Conservation (phyloP, 2,329 filamentous ascomycete genomes). For the Pseudogymnoascus sp. region DNA sequence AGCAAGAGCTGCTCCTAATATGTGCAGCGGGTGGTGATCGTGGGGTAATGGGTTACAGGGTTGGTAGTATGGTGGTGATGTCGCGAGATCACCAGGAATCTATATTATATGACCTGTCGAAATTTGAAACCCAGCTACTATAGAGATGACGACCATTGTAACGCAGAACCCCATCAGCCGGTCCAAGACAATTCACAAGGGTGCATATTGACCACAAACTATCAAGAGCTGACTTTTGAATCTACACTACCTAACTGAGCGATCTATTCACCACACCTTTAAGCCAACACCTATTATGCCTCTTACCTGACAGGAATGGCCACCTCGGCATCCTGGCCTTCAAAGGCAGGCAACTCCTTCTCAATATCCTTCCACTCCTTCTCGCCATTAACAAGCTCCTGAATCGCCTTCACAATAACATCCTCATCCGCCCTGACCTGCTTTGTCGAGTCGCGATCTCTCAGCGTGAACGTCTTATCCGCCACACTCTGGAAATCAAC, state of each 20-base stretch:
- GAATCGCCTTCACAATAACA: slow-evolving; percentile 67
- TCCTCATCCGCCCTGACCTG: slow-evolving; percentile 81
- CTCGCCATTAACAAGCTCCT: slow-evolving; percentile 37
- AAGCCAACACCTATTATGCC: neutral
- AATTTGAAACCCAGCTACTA: neutral
- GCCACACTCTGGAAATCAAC: slow-evolving; percentile 93
- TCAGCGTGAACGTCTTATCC: slow-evolving; percentile 76
- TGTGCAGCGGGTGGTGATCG: neutral
- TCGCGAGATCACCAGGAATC: neutral
- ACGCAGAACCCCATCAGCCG: neutral
- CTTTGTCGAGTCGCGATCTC: slow-evolving; percentile 83
- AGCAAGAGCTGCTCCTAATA: neutral
- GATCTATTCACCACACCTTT: neutral
- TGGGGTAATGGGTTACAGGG: neutral
- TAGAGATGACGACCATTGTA: neutral
- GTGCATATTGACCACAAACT: neutral
- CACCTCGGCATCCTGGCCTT: slow-evolving; percentile 58
- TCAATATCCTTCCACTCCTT: slow-evolving; percentile 63
- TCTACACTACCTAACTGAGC: neutral
- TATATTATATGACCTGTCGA: neutral
- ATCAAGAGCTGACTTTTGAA: neutral
- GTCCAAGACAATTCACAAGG: neutral
- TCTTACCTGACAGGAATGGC: neutral
- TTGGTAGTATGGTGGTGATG: neutral
- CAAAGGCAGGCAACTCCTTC: slow-evolving; percentile 73